Conservation (phyloP, 257 asterid genomes). For the Solanum chiquidenum region DNA sequence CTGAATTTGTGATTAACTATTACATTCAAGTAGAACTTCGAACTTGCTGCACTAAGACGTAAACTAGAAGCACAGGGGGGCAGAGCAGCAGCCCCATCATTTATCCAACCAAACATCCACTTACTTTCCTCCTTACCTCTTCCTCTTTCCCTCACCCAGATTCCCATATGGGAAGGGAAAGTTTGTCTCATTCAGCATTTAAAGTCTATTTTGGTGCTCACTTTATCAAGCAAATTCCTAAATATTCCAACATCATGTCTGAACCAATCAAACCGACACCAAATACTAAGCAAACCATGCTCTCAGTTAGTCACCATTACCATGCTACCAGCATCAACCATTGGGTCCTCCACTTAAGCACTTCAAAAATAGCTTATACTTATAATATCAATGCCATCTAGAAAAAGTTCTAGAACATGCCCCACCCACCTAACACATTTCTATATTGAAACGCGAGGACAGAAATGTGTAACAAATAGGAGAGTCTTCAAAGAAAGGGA, state of each 20-base stretch:
- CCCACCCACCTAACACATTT: background rate
- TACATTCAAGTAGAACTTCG: background rate
- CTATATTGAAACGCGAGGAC: background rate
- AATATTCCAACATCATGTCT: background rate
- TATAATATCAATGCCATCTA: background rate
- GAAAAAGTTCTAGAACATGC: background rate
- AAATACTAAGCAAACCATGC: background rate
- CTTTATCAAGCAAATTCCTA: background rate
- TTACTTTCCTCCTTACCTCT: background rate
- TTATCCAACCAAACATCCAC: background rate
- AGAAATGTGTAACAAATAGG: background rate
- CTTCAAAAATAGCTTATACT: background rate
- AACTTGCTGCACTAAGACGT: background rate
- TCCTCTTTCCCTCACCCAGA: background rate
- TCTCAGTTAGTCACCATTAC: background rate
- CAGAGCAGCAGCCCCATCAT: background rate
- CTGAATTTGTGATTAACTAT: background rate
- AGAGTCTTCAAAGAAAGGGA: background rate
- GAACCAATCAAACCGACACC: background rate
- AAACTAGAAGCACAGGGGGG: background rate
- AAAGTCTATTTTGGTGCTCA: background rate
- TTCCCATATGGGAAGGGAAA: background rate
- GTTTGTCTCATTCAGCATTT: background rate
- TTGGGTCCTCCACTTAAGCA: background rate
- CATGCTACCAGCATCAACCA: background rate